phyloP scores from a whole-genome alignment of 2,329 filamentous ascomycete genomes.

The Thelonectria discophora region DNA sequence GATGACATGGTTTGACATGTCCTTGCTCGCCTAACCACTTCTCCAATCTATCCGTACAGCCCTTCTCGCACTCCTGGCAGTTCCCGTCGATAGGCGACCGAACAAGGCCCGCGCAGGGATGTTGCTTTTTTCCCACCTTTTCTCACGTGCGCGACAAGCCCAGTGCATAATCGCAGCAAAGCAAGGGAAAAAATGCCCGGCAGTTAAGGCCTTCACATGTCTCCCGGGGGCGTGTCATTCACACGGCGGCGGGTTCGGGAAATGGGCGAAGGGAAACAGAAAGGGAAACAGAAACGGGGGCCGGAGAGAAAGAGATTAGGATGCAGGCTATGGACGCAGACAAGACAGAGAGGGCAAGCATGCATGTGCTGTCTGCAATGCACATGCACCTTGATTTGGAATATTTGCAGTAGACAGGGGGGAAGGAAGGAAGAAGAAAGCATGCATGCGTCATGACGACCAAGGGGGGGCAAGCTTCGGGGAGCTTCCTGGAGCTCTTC shows the following conservation, averaged over 20 bases:
- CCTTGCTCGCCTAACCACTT: no score
- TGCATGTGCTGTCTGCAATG: neutral
- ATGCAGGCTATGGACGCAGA: neutral
- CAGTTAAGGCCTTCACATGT: constrained; percentile 1
- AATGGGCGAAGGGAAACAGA: constrained; percentile 16
- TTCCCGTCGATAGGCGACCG: no score
- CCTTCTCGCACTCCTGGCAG: no score
- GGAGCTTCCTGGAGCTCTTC: constrained; percentile 4
- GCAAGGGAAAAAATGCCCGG: neutral
- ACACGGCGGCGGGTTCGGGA: constrained; percentile 21
- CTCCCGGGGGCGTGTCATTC: constrained; percentile 1
- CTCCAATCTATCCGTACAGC: no score
- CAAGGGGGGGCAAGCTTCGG: constrained; percentile 11
- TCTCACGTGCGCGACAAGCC: neutral
- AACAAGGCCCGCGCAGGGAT: no score
- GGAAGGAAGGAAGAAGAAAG: neutral
- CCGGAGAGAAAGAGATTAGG: constrained; percentile 1
- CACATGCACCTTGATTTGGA: constrained; percentile 1
- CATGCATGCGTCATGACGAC: constrained; percentile 6
- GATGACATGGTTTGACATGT: no score
- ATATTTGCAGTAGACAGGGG: neutral
- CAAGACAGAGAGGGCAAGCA: neutral
- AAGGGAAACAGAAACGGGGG: constrained; percentile 5
- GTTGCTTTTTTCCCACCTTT: no score
- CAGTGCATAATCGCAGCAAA: constrained; percentile 3